Conservation (phyloP, 2,329 filamentous ascomycete genomes). For the Colletotrichum sp. region DNA sequence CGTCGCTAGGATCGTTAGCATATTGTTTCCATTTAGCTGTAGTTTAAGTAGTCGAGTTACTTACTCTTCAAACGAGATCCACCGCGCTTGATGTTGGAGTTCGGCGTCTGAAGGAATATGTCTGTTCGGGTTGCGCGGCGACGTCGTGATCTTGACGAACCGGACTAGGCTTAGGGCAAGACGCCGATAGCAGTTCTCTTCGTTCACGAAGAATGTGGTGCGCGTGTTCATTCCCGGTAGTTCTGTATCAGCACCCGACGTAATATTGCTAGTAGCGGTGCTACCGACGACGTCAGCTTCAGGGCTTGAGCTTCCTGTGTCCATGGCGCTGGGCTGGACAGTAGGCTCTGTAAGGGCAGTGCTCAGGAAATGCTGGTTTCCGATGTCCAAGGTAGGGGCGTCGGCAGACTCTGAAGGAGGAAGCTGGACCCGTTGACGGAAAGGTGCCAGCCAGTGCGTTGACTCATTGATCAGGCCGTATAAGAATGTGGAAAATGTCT, state of each 20-base stretch:
- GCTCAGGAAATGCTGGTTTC: not conserved
- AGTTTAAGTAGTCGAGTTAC: not conserved
- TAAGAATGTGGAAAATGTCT: not conserved
- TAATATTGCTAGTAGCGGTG: not conserved
- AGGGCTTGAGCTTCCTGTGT: not conserved
- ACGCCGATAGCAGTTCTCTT: constrained; percentile 28
- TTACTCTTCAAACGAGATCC: constrained; percentile 33
- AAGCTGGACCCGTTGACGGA: constrained; percentile 2
- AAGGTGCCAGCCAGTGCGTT: not conserved
- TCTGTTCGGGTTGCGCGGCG: constrained; percentile 29
- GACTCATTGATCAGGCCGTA: constrained; percentile 4
- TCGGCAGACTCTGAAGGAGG: not conserved
- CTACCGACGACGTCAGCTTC: not conserved
- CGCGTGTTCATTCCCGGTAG: not conserved
- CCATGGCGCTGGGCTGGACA: not conserved
- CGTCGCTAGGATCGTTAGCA: constrained; percentile 24
- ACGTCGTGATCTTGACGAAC: constrained; percentile 28
- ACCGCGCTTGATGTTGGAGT: constrained; percentile 35
- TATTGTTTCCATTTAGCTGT: not conserved
- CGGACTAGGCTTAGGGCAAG: constrained; percentile 22
- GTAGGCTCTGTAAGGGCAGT: not conserved
- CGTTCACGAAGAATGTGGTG: constrained; percentile 22
- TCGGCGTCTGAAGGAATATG: constrained; percentile 38
- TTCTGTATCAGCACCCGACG: not conserved
- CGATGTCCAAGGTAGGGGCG: not conserved